Conservation (phyloP, 768 basidiomycete genomes). For the Coprinopsis cinerea region DNA sequence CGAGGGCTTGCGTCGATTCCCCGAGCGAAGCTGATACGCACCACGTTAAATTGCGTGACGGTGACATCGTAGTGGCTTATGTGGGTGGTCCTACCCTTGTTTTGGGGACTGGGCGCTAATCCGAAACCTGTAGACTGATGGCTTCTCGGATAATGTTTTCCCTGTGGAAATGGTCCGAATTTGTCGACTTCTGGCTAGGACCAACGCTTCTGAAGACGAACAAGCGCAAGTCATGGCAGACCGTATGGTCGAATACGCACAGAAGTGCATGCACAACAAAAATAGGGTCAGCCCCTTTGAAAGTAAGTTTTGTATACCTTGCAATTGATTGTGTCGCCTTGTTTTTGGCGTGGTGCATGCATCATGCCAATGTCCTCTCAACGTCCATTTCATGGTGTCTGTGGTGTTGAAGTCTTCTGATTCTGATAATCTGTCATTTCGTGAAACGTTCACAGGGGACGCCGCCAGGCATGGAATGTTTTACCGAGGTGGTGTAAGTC, state of each 20-base stretch:
- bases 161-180: constrained; percentile 65
- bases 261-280: constrained; percentile 62
- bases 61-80: constrained; percentile 48
- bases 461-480: constrained; percentile 60
- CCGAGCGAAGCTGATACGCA: constrained; percentile 42
- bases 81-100: constrained; percentile 21
- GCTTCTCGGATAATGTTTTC: constrained; percentile 58
- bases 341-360: too few species aligned
- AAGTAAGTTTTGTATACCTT: constrained; percentile 33
- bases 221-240: constrained; percentile 71
- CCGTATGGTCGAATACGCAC: constrained; percentile 63
- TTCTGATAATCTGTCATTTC: constrained; percentile 4
- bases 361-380: too few species aligned
- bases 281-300: constrained; percentile 69
- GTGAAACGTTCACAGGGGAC: constrained; percentile 42
- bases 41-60: constrained; percentile 40
- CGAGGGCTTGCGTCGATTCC: constrained; percentile 48
- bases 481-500: constrained; percentile 70
- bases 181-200: constrained; percentile 57
- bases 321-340: too few species aligned
- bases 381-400: too few species aligned
- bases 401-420: too few species aligned
- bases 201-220: constrained; percentile 48
- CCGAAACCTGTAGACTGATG: constrained; percentile 38
- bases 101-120: constrained; percentile 1